Evolutionary conservation across 1,284 basidiomycete species (phyloP).

Genomic region (Apiotrichum siamense): DNA sequence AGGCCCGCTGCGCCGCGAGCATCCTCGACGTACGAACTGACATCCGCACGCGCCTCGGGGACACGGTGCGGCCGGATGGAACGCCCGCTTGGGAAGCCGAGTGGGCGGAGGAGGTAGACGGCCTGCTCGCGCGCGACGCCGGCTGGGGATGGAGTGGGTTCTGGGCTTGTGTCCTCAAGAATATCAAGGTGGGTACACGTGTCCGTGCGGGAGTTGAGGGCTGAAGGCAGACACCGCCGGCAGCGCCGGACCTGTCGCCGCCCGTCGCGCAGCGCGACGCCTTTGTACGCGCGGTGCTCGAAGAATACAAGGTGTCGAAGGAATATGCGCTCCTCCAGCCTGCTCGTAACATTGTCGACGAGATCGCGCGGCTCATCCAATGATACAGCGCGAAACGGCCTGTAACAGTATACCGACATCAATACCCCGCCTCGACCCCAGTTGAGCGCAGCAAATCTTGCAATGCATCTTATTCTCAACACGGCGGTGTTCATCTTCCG

Average conservation of each 20-base stretch:
- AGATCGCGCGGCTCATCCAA: constrained; percentile 20
- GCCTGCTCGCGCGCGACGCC: constrained; percentile 47
- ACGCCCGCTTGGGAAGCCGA: constrained; percentile 44
- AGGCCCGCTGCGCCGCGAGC: constrained; percentile 45
- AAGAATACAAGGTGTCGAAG: constrained; percentile 18
- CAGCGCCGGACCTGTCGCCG: constrained; percentile 19
- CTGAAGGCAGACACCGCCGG: constrained; percentile 24
- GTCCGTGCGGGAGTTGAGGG: too few species aligned
- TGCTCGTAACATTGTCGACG: constrained; percentile 15
- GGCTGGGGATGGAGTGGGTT: constrained; percentile 50
- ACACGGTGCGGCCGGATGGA: constrained; percentile 8
- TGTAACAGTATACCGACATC: not conserved
- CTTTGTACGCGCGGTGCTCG: constrained; percentile 23
- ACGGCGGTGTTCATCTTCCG: too few species aligned
- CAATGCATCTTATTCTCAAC: too few species aligned
- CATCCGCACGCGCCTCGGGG: constrained; percentile 5
- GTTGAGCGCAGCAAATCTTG: too few species aligned
- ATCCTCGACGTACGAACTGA: constrained; percentile 48
- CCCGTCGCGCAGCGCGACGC: constrained; percentile 14
- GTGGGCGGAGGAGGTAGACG: constrained; percentile 50
- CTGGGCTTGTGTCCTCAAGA: constrained; percentile 35
- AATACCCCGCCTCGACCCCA: too few species aligned
- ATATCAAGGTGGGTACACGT: constrained; percentile 29
- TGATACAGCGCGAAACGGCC: not conserved
- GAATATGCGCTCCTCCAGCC: constrained; percentile 29